Conservation (phyloP, 164 flowering plant species). For the Echeveria elegans region DNA sequence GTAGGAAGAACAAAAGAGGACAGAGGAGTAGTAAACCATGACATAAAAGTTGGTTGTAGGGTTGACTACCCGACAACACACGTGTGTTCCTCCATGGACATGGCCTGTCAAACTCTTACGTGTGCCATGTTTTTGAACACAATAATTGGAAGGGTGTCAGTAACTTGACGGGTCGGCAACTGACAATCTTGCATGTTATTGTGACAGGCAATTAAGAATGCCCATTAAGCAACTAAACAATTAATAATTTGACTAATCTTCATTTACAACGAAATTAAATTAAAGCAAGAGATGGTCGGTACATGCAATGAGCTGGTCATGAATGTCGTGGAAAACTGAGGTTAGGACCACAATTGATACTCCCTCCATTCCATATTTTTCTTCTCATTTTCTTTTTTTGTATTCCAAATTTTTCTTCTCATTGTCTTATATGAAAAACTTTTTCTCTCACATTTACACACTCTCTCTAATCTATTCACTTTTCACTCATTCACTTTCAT, state of each 20-base stretch:
- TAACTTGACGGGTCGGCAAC: conserved; percentile 6
- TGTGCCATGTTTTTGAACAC: neutral
- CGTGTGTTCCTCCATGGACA: conserved; percentile 1
- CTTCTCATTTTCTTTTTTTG: too few species aligned
- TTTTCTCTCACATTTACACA: too few species aligned
- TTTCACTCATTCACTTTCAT: too few species aligned
- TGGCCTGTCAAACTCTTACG: neutral
- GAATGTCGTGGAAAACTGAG: neutral
- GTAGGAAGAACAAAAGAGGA: too few species aligned
- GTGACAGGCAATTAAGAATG: neutral
- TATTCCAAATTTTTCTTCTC: too few species aligned
- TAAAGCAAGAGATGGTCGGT: neutral
- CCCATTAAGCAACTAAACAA: neutral
- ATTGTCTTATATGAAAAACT: too few species aligned
- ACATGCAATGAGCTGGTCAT: neutral
- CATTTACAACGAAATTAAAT: neutral
- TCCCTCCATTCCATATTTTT: too few species aligned
- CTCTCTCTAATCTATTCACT: too few species aligned
- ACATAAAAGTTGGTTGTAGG: neutral
- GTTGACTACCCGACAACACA: conserved; percentile 6
- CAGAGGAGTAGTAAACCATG: too few species aligned
- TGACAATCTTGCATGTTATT: neutral
- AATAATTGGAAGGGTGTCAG: neutral
- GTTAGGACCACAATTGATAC: neutral
- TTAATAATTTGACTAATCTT: neutral